Percentiles rank a stretch among this genome's conserved stretches.
Conservation (phyloP, 805 yeast species). For the Candida tammaniensis region DNA sequence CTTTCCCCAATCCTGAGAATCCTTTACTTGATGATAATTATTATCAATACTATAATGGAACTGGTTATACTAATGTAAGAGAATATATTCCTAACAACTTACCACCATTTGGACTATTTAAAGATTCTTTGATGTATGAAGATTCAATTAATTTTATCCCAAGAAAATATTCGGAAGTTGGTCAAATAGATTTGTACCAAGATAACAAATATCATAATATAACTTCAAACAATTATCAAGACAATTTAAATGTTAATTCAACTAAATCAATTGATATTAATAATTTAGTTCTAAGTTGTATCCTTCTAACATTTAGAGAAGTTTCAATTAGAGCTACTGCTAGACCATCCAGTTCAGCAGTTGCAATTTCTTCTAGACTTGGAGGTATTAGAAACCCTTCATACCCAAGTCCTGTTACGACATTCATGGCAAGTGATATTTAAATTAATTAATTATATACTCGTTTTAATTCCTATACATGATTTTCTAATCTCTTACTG, state of each 20-base stretch:
- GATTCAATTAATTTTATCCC: constrained; percentile 23
- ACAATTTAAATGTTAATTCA: constrained; percentile 18
- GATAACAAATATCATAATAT: constrained; percentile 11
- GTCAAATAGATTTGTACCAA: constrained; percentile 35
- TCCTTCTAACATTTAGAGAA: constrained; percentile 32
- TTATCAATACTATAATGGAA: constrained; percentile 8
- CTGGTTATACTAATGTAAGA: constrained; percentile 6
- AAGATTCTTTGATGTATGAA: constrained; percentile 25
- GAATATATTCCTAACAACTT: constrained; percentile 25
- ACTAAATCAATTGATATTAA: constrained; percentile 33
- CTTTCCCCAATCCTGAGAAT: constrained; percentile 27
- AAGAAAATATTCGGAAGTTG: constrained; percentile 35
- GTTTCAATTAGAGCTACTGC: constrained; percentile 23
- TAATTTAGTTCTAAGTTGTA: constrained; percentile 28
- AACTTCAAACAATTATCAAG: constrained; percentile 1
- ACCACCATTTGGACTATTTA: constrained; percentile 40
- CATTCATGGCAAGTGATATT: constrained; percentile 1
- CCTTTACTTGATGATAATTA: constrained; percentile 18
- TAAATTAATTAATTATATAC: neutral
- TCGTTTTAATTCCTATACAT: neutral
- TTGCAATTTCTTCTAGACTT: constrained; percentile 10
- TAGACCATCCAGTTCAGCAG: constrained; percentile 13
- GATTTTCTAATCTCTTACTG: constrained; percentile 28
- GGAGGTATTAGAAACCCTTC: constrained; percentile 9
- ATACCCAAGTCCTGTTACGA: neutral